These are phyloP conservation scores for Coemansia pectinata DNA, from an alignment of 192 early-diverging fungal genomes.

Conservation along the genomic window DNA sequence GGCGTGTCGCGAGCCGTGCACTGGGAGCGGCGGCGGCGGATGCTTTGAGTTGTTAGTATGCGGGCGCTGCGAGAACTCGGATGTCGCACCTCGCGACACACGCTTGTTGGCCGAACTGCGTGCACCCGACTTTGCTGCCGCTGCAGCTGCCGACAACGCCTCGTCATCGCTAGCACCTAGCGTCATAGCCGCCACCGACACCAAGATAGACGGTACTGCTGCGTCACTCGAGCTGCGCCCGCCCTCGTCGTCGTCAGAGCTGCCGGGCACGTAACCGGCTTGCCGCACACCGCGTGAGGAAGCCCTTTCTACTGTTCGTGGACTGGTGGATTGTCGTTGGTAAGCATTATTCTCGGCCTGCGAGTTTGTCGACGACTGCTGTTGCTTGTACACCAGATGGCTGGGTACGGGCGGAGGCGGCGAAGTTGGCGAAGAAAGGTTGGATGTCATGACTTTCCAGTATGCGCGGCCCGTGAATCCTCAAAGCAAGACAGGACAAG, in stretches of 20 bases:
- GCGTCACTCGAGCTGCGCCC: slow-evolving; percentile 9
- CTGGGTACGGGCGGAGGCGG: slow-evolving; percentile 21
- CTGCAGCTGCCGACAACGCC: slow-evolving; percentile 28
- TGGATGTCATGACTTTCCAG: background rate
- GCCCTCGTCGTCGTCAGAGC: slow-evolving; percentile 2
- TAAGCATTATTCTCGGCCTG: background rate
- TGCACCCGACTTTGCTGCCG: slow-evolving; percentile 26
- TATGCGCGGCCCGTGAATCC: background rate
- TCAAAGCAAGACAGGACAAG: background rate
- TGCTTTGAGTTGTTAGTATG: slow-evolving; percentile 27
- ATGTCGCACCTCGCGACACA: slow-evolving; percentile 22
- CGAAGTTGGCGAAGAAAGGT: slow-evolving; percentile 10
- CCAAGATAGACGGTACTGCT: slow-evolving; percentile 14
- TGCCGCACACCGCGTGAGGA: slow-evolving; percentile 20
- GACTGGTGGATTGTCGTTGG: background rate
- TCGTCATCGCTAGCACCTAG: slow-evolving; percentile 26
- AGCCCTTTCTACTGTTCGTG: slow-evolving; percentile 13
- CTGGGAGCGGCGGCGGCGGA: slow-evolving; percentile 5
- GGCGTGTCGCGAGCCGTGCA: background rate
- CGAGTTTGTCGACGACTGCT: slow-evolving; percentile 3
- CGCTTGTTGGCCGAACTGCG: slow-evolving; percentile 41
- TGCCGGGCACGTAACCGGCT: slow-evolving; percentile 3
- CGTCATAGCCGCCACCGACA: slow-evolving; percentile 18
- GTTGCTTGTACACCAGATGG: background rate
- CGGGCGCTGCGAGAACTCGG: slow-evolving; percentile 22